Evolutionary conservation across 108 stramenopile genomes (phyloP).

Genomic region (Aureococcus anophagefferens): DNA sequence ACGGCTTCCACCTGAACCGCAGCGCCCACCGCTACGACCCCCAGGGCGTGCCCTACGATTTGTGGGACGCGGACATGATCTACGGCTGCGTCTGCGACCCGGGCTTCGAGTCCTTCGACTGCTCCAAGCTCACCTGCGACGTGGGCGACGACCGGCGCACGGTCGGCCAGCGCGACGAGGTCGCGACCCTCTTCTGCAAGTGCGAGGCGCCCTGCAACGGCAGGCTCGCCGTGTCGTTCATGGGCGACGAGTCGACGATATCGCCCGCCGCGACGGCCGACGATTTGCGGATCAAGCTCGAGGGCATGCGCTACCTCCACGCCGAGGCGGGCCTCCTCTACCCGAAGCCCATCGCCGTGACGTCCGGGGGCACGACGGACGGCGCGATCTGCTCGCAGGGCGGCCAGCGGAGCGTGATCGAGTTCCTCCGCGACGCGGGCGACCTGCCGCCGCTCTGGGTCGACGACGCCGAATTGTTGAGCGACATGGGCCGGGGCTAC

Average conservation of each 20-base stretch:
- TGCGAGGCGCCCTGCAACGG: constrained; percentile 11
- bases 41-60: constrained; percentile 25
- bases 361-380: neutral
- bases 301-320: neutral
- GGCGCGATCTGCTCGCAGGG: neutral
- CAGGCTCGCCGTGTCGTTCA: neutral
- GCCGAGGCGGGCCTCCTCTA: neutral
- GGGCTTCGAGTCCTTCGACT: constrained; percentile 43
- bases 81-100: constrained; percentile 48
- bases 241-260: neutral
- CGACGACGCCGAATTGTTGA: neutral
- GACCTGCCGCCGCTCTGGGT: neutral
- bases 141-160: constrained; percentile 51
- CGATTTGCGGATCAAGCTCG: neutral
- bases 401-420: neutral
- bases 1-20: constrained; percentile 4
- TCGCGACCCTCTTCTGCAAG: neutral
- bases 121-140: constrained; percentile 37
- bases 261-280: neutral
- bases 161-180: neutral
- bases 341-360: neutral
- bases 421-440: neutral
- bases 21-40: neutral
- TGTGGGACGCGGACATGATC: constrained; percentile 51
- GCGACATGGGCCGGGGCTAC: too few relatives aligned